Percentiles rank a stretch among this genome's conserved stretches.
phyloP scores from a whole-genome alignment of 2,329 filamentous ascomycete genomes.

The Alternaria sp. region DNA sequence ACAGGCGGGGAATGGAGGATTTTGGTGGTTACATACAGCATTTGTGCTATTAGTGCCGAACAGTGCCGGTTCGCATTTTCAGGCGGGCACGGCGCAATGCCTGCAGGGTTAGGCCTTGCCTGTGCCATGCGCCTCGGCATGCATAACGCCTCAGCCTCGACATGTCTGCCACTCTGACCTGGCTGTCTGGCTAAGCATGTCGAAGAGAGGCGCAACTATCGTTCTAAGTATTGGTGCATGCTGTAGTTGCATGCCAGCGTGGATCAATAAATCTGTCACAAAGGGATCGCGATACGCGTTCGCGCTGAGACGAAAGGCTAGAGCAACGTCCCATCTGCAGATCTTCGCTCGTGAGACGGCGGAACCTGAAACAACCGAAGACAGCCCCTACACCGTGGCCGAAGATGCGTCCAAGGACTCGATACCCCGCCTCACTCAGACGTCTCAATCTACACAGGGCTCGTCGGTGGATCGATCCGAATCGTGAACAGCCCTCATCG shows the following conservation, averaged over 20 bases:
- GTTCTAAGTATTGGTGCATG: constrained; percentile 1
- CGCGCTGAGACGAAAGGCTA: constrained; percentile 17
- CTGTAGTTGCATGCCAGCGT: constrained; percentile 5
- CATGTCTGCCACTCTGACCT: constrained; percentile 19
- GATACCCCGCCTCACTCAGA: constrained; percentile 32
- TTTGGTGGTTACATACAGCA: constrained; percentile 12
- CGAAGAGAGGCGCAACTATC: neutral
- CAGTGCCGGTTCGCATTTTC: constrained; percentile 25
- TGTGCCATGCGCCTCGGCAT: constrained; percentile 9
- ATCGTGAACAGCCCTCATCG: constrained; percentile 21
- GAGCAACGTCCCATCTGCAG: constrained; percentile 31
- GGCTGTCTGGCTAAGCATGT: constrained; percentile 9
- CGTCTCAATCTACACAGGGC: constrained; percentile 24
- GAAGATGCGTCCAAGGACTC: constrained; percentile 19
- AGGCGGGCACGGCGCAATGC: constrained; percentile 27
- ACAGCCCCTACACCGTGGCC: constrained; percentile 23
- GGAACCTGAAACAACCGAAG: constrained; percentile 40
- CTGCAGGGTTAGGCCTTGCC: constrained; percentile 25
- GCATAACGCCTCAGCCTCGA: constrained; percentile 2
- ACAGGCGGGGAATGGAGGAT: constrained; percentile 6
- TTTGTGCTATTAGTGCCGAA: constrained; percentile 30
- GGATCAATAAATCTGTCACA: constrained; percentile 2
- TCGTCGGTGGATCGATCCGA: constrained; percentile 16
- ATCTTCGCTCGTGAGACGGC: constrained; percentile 31
- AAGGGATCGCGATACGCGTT: constrained; percentile 9